Conservation (phyloP, 805 yeast genomes). For the Starmerella stellata region DNA sequence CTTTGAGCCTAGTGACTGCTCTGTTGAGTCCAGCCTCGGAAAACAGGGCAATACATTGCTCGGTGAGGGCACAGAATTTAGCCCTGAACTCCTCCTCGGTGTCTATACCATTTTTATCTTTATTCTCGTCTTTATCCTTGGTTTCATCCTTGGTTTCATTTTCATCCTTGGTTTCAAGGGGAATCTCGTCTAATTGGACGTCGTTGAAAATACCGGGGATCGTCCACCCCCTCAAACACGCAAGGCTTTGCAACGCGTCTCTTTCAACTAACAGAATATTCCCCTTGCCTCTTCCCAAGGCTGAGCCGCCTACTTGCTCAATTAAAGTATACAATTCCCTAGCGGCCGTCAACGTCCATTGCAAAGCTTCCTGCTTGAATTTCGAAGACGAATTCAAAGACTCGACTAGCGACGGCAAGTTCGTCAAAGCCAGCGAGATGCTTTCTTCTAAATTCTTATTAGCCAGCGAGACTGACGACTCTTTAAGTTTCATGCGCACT, state of each 20-base stretch:
- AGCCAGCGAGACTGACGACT: slow-evolving; percentile 14
- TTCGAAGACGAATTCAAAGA: slow-evolving; percentile 6
- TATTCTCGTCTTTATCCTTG: neutral
- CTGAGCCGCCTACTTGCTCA: slow-evolving; percentile 19
- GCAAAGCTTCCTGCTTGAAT: neutral
- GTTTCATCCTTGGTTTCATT: slow-evolving; percentile 1
- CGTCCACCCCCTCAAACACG: slow-evolving; percentile 17
- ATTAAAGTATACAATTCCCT: slow-evolving; percentile 28
- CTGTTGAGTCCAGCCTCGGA: slow-evolving; percentile 38
- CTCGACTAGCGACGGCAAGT: slow-evolving; percentile 12
- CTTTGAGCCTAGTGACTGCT: slow-evolving; percentile 52
- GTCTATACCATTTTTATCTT: slow-evolving; percentile 8
- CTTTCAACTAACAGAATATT: slow-evolving; percentile 27
- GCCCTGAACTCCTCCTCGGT: slow-evolving; percentile 25
- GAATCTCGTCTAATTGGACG: slow-evolving; percentile 11
- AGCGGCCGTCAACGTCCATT: slow-evolving; percentile 24
- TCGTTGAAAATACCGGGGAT: slow-evolving; percentile 21
- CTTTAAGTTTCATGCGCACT: slow-evolving; percentile 6
- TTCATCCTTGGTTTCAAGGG: neutral
- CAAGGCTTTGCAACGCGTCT: slow-evolving; percentile 24
- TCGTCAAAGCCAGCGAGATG: slow-evolving; percentile 3
- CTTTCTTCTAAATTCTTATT: slow-evolving; percentile 15
- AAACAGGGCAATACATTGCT: slow-evolving; percentile 36
- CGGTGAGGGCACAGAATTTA: slow-evolving; percentile 37
- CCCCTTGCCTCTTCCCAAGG: slow-evolving; percentile 24